Evolutionary conservation across 805 yeast species (phyloP).

Genomic region (Saccharomycopsis sp.): DNA sequence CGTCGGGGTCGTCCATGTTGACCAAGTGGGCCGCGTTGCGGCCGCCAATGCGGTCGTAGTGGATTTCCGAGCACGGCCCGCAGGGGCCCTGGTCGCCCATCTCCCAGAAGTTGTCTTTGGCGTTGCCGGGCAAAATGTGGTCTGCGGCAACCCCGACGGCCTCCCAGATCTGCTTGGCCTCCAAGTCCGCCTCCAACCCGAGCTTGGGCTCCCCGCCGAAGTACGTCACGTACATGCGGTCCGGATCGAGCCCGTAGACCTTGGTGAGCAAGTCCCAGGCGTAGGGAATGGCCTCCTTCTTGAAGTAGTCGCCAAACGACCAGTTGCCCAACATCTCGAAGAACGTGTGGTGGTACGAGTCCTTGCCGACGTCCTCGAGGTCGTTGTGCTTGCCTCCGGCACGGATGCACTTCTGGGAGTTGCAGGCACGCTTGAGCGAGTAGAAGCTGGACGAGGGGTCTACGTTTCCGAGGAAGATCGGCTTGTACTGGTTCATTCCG

Average conservation of each 20-base stretch:
- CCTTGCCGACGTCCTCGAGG: conserved; percentile 96
- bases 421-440: conserved; percentile 77
- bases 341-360: conserved; percentile 96
- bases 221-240: conserved; percentile 88
- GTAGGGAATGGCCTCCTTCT: conserved; percentile 80
- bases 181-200: conserved; percentile 88
- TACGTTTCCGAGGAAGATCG: conserved; percentile 94
- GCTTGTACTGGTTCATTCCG: conserved; percentile 99
- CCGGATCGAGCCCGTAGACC: conserved; percentile 72
- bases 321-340: conserved; percentile 99
- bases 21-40: conserved; percentile 89
- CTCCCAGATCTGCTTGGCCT: conserved; percentile 84
- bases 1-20: conserved; percentile 96
- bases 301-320: conserved; percentile 99
- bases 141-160: conserved; percentile 84
- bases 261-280: conserved; percentile 89
- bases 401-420: conserved; percentile 97
- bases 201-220: conserved; percentile 85
- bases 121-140: conserved; percentile 88
- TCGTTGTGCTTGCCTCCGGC: conserved; percentile 99
- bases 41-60: conserved; percentile 97
- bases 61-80: conserved; percentile 98
- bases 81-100: conserved; percentile 99
- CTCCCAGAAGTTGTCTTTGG: conserved; percentile 96
- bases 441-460: conserved; percentile 90